phyloP scores from a whole-genome alignment of 1,284 basidiomycete genomes.

The Takashimella tepidaria region DNA sequence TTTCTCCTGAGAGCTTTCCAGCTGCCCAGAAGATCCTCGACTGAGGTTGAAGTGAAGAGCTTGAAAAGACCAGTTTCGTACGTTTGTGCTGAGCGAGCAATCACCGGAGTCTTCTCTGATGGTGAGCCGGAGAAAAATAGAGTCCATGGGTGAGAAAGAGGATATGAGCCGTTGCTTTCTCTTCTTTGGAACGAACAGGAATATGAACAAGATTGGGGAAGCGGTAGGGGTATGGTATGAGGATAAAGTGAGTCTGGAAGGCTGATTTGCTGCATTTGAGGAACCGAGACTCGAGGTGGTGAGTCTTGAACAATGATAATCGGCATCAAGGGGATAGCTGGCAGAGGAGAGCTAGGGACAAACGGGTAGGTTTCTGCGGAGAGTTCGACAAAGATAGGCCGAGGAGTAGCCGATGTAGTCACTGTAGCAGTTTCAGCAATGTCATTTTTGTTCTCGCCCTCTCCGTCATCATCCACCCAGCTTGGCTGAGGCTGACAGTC shows the following conservation, averaged over 20 bases:
- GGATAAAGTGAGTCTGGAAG: not conserved
- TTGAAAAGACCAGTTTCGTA: conserved; percentile 28
- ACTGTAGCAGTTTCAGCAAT: not conserved
- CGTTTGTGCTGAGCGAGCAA: conserved; percentile 7
- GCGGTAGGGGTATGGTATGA: not conserved
- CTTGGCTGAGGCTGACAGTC: not conserved
- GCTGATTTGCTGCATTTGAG: not conserved
- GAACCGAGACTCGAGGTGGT: not conserved
- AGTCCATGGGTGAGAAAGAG: conserved; percentile 8
- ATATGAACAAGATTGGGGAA: not conserved
- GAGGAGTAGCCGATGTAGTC: not conserved
- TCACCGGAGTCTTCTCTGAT: not conserved
- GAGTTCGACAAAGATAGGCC: not conserved
- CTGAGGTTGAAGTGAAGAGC: conserved; percentile 20
- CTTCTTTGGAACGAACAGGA: no score
- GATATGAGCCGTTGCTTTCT: no score
- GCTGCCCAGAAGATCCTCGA: conserved; percentile 27
- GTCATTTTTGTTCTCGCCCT: no score
- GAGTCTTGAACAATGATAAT: not conserved
- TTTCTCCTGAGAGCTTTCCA: conserved; percentile 34
- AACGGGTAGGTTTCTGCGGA: not conserved
- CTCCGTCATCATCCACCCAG: not conserved
- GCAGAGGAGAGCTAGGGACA: not conserved
- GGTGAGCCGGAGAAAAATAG: conserved; percentile 10
- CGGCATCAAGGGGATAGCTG: not conserved